Evolutionary conservation across 148 eudicot genomes (phyloP).

Genomic region (Camellia sinensis): DNA sequence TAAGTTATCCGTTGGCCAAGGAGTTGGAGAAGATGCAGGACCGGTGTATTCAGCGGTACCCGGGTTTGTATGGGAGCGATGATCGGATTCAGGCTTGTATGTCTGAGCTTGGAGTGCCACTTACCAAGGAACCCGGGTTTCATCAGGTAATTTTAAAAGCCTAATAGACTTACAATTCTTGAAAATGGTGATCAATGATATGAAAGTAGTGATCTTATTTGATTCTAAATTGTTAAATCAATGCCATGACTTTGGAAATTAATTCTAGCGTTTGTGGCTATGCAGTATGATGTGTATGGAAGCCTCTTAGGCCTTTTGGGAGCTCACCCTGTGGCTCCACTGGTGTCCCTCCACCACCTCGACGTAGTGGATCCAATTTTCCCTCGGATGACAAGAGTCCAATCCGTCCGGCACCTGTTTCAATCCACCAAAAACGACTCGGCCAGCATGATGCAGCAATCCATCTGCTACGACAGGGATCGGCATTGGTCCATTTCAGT

Average conservation of each 20-base stretch:
- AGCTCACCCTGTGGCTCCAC: conserved; percentile 49
- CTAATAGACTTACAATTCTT: too few species aligned
- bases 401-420: conserved; percentile 30
- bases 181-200: too few species aligned
- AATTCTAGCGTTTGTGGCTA: neutral
- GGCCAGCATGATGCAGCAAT: conserved; percentile 47
- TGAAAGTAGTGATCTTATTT: too few species aligned
- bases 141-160: conserved; percentile 26
- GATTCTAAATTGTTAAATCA: too few species aligned
- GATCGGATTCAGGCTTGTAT: conserved; percentile 43
- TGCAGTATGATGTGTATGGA: conserved; percentile 54
- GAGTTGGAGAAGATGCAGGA: conserved; percentile 42
- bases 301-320: conserved; percentile 49
- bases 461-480: conserved; percentile 45
- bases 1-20: conserved; percentile 34
- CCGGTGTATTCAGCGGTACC: conserved; percentile 35
- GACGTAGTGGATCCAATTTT: conserved; percentile 49
- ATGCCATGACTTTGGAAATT: neutral
- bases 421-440: conserved; percentile 32
- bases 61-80: conserved; percentile 41
- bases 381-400: conserved; percentile 33
- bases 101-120: conserved; percentile 41
- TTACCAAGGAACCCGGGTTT: conserved; percentile 33
- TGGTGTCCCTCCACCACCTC: conserved; percentile 50
- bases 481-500: conserved; percentile 41